Percentiles rank a stretch among this genome's conserved stretches.
Conservation (phyloP, 2,329 filamentous ascomycete genomes). For the Colletotrichum costaricense region DNA sequence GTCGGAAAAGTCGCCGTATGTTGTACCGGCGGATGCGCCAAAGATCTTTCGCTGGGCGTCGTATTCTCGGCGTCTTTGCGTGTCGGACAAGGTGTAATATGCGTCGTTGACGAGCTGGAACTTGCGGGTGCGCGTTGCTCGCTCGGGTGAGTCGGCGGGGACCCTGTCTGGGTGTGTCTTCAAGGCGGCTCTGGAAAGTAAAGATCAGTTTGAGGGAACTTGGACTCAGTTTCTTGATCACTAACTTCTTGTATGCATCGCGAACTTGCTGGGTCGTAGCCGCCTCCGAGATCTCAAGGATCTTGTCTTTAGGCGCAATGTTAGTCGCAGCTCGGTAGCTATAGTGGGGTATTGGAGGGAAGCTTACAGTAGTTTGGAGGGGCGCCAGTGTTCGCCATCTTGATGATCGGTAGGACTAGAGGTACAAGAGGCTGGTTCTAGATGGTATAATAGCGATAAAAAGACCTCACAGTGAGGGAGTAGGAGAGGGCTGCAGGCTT, state of each 20-base stretch:
- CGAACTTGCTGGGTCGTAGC: constrained; percentile 87
- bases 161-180: constrained; percentile 96
- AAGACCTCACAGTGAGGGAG: background rate
- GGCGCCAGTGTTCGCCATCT: constrained; percentile 43
- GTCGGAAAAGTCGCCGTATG: constrained; percentile 46
- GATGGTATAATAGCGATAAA: background rate
- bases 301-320: constrained; percentile 66
- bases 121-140: constrained; percentile 81
- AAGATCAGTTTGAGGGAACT: constrained; percentile 29
- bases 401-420: background rate
- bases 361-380: constrained; percentile 70
- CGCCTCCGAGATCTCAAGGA: constrained; percentile 78
- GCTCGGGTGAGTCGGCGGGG: constrained; percentile 84
- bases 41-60: constrained; percentile 77
- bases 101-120: constrained; percentile 95
- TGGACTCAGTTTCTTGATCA: background rate
- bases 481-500: constrained; percentile 9
- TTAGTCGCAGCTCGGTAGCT: constrained; percentile 14
- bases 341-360: constrained; percentile 5
- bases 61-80: constrained; percentile 82
- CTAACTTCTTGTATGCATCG: constrained; percentile 91
- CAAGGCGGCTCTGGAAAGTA: constrained; percentile 77
- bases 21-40: constrained; percentile 53
- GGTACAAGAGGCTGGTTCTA: background rate
- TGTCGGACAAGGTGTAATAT: constrained; percentile 90